Base-by-base conservation (phyloP, 2,329 filamentous ascomycete species). In the Colletotrichum ledebouriae region DNA sequence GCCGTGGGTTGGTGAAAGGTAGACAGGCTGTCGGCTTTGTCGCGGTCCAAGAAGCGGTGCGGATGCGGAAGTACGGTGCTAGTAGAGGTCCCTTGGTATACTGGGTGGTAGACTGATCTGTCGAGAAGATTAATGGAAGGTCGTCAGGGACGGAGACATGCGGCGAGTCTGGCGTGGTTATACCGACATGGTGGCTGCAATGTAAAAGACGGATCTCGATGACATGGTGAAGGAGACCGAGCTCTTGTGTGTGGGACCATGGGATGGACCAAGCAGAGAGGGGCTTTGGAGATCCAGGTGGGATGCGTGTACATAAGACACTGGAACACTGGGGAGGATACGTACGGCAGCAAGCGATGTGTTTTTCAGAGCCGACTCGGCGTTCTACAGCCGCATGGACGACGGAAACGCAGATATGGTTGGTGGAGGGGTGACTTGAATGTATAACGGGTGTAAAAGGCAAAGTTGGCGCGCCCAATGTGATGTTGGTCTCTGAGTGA, bases 191-290 rank as follows among this genome's bases (percentile, higher is more conserved):
- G 69, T 63, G 60, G 67, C 50, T 56, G 59, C 62, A 56, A 53
- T 42, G 29, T 57, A 53, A 57, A 47, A 55, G 59, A 59, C 42
- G 64, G 63, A 71, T 71, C 70, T 71, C 70, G 70, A 71, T 71
- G 70, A 71, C 70, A 71, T 64, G 57, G 58, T 50, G 34, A 58
- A 69, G 42, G 53, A 71, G 70, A 68, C 70, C 70, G 68, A 71
- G 63, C 64, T 66, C 57, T 55, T 41, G 59, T 67, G 64, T 71
- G 70, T 71, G 70, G 70, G 64, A 68, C 67, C 68, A 70, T 63
- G 56, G 67, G 63, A 68, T 64, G 63, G 63, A 41, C 67, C 63
- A 70, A 59, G 68, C 44, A 67, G 52, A 64, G 63, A 66, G 60
- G 57, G 60, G 67, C 63, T 59, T 60, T 59, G 58, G 59, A 70